Evolutionary conservation across 306 rosid species (phyloP).

Genomic region (Cicer cuneatum): DNA sequence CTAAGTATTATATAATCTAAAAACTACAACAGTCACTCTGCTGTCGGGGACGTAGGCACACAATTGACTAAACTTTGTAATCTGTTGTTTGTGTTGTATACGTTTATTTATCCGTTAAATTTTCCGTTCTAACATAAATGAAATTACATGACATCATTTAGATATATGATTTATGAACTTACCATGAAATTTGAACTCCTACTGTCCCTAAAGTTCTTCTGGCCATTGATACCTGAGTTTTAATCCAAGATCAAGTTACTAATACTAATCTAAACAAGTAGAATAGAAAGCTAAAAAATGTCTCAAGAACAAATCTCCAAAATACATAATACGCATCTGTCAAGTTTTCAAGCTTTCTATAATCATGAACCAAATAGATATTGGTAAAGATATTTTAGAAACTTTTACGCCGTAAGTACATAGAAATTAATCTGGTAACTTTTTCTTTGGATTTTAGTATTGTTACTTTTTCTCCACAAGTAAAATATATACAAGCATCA

Average conservation of each 20-base stretch:
- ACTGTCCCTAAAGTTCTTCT: constrained; percentile 72
- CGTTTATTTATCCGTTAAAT: too few relatives aligned
- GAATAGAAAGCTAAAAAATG: constrained; percentile 25
- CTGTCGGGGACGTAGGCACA: too few relatives aligned
- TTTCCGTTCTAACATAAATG: neutral
- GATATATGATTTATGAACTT: constrained; percentile 34
- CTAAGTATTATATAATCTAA: too few relatives aligned
- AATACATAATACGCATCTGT: constrained; percentile 4
- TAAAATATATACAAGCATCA: neutral
- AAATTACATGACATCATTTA: neutral
- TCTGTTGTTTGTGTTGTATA: too few relatives aligned
- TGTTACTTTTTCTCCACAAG: neutral
- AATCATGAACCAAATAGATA: neutral
- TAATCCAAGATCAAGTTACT: constrained; percentile 39
- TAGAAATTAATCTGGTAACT: neutral
- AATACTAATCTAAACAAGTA: neutral
- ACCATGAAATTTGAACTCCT: constrained; percentile 85
- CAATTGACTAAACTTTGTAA: too few relatives aligned
- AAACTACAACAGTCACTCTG: too few relatives aligned
- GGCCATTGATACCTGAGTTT: constrained; percentile 82
- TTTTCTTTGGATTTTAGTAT: neutral
- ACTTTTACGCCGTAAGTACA: too few relatives aligned
- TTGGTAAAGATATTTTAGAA: neutral
- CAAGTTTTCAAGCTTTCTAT: neutral
- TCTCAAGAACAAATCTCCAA: constrained; percentile 30